Evolutionary conservation across 129 eudicot species (phyloP).

Genomic region (Arctium minus): DNA sequence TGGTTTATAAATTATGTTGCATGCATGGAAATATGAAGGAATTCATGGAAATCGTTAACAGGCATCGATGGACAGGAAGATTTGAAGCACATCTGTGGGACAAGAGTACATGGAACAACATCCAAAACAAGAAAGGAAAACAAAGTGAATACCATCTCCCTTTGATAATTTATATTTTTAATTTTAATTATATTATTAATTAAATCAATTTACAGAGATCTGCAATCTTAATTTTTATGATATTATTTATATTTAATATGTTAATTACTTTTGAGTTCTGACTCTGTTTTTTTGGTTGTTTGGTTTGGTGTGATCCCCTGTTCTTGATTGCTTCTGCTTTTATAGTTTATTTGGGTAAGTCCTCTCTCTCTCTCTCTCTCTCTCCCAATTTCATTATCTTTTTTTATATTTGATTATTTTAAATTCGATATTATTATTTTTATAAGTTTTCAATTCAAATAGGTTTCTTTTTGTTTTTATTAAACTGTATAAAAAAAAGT

Average conservation of each 20-base stretch:
- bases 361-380: constrained; percentile 13
- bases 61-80: constrained; percentile 93
- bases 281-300: constrained; percentile 40
- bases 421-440: background rate
- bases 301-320: constrained; percentile 49
- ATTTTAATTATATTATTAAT: constrained; percentile 2
- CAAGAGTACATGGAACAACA: constrained; percentile 78
- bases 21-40: constrained; percentile 26
- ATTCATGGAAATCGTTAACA: constrained; percentile 20
- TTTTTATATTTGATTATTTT: constrained; percentile 12
- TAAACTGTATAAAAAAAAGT: background rate
- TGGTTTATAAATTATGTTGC: constrained; percentile 14
- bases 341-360: constrained; percentile 80
- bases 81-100: constrained; percentile 98
- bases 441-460: background rate
- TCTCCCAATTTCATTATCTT: background rate
- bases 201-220: constrained; percentile 50
- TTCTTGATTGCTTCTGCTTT: constrained; percentile 33
- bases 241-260: constrained; percentile 20
- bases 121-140: constrained; percentile 84
- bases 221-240: constrained; percentile 30
- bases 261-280: constrained; percentile 32
- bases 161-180: constrained; percentile 5
- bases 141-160: constrained; percentile 51
- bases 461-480: background rate